Evolutionary conservation across 2,329 filamentous ascomycete species (phyloP).

Genomic region (Pseudofabraea citricarpa): DNA sequence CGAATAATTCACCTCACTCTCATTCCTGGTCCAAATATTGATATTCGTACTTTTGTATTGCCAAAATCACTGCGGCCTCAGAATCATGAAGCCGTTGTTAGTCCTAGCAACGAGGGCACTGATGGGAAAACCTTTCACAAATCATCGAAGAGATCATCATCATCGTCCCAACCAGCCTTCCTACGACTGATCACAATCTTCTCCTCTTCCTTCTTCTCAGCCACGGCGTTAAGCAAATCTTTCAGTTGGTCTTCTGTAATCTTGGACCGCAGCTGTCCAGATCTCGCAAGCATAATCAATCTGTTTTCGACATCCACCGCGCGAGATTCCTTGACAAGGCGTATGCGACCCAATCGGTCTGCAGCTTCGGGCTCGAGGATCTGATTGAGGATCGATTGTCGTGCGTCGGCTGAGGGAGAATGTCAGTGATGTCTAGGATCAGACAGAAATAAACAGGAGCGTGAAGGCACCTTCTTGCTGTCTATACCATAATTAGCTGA

Average conservation of each 20-base stretch:
- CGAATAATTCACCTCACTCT: too few relatives aligned
- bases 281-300: constrained; percentile 84
- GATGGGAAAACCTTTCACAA: too few relatives aligned
- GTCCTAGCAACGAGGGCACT: too few relatives aligned
- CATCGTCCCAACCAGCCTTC: constrained; percentile 81
- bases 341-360: constrained; percentile 89
- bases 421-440: constrained; percentile 8
- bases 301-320: constrained; percentile 88
- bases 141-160: constrained; percentile 70
- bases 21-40: not conserved
- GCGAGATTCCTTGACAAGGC: constrained; percentile 89
- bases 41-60: not conserved
- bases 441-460: not conserved
- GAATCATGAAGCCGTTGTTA: too few relatives aligned
- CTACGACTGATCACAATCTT: constrained; percentile 84
- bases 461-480: constrained; percentile 39
- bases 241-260: constrained; percentile 93
- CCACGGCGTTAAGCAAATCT: constrained; percentile 79
- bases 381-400: constrained; percentile 75
- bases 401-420: constrained; percentile 54
- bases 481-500: constrained; percentile 25
- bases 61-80: too few relatives aligned
- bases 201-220: constrained; percentile 70
- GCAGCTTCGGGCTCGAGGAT: constrained; percentile 93
- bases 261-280: constrained; percentile 79